Evolutionary conservation across 371 early-diverging fungal species (phyloP), one percentile per base, ranked within the genome.

Genomic region (Rhizoclosmatium hyalinum): DNA sequence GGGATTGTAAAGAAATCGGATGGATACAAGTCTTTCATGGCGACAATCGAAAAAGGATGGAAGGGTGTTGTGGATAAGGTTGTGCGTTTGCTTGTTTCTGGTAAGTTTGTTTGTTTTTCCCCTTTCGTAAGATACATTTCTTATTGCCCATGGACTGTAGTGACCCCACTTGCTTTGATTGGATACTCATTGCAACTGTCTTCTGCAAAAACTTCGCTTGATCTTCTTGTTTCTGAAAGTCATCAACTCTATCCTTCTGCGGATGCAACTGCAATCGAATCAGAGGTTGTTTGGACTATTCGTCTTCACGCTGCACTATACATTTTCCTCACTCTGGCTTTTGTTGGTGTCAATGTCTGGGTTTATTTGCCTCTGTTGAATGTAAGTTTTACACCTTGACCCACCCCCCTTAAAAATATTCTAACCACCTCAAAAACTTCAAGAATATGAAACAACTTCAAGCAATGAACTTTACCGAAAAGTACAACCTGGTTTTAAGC

Each of bases 131-230:
- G 14, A 39, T 32, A 1, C 1, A 24, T 39, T 21, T 60, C 8
- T n/a, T 10, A 60, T 19, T 24, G 8, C 1, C 14, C 8, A n/a
- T 21, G 19, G 3, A 17, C 42, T 69, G 6, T 32, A 69, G 69
- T 69, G 17, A 69, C 69, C 6, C 69, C 69, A 5, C 69, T 69
- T 6, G 45, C 60, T 5, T 42, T 69, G 19, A 56, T 69, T 56
- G 42, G 21, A 43, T 69, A 69, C 60, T 56, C 57, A 6, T 14
- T 45, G 4, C 69, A 24, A 14, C 19, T 69, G 39, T 69, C 58
- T 19, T 45, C 46, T 5, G 12, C 66, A 19, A 50, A 57, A 56
- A 17, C 6, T 8, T 4, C 41, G 41, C 14, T 69, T 2, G 69
- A 69, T 6, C 8, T n/a, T 17, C 39, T 43, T 8, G 56, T 32